A percentile compares a stretch with the other conserved stretches of the same genome.
Conservation (phyloP, 208 protist species). For the Leishmania major region DNA sequence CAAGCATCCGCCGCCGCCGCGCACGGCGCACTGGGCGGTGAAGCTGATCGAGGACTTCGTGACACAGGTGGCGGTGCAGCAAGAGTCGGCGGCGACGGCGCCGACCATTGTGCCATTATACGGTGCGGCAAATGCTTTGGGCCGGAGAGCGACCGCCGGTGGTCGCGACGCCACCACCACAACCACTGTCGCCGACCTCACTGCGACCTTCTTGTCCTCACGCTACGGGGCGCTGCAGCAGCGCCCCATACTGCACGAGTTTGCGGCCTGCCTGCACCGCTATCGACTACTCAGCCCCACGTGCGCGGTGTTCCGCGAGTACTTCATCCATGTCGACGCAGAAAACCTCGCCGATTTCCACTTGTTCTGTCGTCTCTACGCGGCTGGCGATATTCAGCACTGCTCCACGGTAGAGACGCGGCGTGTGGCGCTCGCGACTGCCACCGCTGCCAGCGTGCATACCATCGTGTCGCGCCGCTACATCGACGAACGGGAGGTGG, state of each 20-base stretch:
- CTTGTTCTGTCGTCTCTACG: slow-evolving; percentile 37
- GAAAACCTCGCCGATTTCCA: slow-evolving; percentile 36
- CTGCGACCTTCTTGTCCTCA: slow-evolving; percentile 27
- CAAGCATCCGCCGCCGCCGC: not conserved
- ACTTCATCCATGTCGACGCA: slow-evolving; percentile 43
- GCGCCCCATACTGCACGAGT: slow-evolving; percentile 44
- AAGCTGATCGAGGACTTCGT: slow-evolving; percentile 38
- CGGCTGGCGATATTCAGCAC: slow-evolving; percentile 23
- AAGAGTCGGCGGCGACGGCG: slow-evolving; percentile 5
- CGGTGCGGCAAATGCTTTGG: not conserved
- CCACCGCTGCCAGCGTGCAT: not conserved
- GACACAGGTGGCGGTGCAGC: slow-evolving; percentile 29
- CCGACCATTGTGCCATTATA: not conserved
- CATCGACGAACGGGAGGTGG: slow-evolving; percentile 41
- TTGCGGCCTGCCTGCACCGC: slow-evolving; percentile 40
- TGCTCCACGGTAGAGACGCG: slow-evolving; percentile 28
- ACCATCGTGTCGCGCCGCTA: slow-evolving; percentile 52
- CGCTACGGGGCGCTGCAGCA: slow-evolving; percentile 48
- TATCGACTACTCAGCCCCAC: slow-evolving; percentile 41
- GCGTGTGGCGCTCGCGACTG: slow-evolving; percentile 11
- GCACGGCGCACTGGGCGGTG: slow-evolving; percentile 36
- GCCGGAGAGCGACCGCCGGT: not conserved
- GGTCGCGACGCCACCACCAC: not conserved
- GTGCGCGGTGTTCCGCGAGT: slow-evolving; percentile 43
- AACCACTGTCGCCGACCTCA: slow-evolving; percentile 43